Evolutionary conservation across 192 early-diverging fungal species (phyloP).

Genomic region (Coemansia sp.): DNA sequence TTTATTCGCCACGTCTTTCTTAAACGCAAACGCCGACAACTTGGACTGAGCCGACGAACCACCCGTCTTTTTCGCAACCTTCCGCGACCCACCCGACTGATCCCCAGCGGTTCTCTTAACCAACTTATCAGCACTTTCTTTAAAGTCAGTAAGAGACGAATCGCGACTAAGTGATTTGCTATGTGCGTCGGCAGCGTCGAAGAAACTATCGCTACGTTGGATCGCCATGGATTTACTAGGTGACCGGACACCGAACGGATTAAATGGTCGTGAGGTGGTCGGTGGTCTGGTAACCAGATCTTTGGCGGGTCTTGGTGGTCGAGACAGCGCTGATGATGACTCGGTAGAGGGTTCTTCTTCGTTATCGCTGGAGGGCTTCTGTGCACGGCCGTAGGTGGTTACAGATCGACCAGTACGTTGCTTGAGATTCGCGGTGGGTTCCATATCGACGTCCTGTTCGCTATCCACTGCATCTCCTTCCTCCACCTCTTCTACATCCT

Average conservation of each 20-base stretch:
- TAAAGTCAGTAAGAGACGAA: not conserved
- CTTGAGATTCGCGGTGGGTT: not conserved
- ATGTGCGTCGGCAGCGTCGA: conserved; percentile 33
- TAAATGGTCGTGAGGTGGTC: conserved; percentile 45
- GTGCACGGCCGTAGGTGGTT: not conserved
- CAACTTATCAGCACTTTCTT: not conserved
- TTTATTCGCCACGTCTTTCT: not conserved
- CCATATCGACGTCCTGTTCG: conserved; percentile 7
- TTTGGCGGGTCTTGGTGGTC: not conserved
- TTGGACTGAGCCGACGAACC: conserved; percentile 9
- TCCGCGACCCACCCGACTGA: conserved; percentile 9
- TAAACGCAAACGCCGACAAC: conserved; percentile 30
- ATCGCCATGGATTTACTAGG: conserved; percentile 45
- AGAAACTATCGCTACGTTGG: conserved; percentile 53
- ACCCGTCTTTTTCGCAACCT: conserved; percentile 13
- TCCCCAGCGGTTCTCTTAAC: not conserved
- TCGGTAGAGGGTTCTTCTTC: not conserved
- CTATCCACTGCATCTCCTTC: not conserved
- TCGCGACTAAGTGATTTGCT: conserved; percentile 15
- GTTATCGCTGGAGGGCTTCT: not conserved
- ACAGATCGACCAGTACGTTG: not conserved
- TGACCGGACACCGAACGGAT: conserved; percentile 43
- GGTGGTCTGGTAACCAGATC: conserved; percentile 23
- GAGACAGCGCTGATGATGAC: not conserved
- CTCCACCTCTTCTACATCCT: not conserved